These are phyloP conservation scores for Hypsizygus marmoreus DNA, from an alignment of 768 basidiomycete species.

Conservation along the genomic window DNA sequence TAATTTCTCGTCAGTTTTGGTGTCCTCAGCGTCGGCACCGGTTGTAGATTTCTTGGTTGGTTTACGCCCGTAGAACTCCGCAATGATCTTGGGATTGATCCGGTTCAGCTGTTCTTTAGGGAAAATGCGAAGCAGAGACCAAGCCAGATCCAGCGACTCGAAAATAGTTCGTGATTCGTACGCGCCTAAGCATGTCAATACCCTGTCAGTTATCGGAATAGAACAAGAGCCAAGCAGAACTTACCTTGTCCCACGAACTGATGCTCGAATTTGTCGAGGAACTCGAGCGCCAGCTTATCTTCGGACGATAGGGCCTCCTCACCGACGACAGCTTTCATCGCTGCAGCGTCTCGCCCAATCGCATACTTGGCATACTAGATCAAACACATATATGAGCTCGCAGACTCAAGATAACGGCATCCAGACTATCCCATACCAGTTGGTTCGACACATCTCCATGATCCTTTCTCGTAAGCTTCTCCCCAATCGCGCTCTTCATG, in stretches of 20 bases:
- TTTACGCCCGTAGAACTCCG: conserved; percentile 91
- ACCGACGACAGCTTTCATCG: conserved; percentile 99
- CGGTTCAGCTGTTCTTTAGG: conserved; percentile 98
- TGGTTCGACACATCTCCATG: conserved; percentile 99
- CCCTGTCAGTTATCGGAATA: conserved; percentile 14
- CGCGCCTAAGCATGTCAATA: conserved; percentile 60
- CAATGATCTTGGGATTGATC: conserved; percentile 95
- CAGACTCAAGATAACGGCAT: neutral
- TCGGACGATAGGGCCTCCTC: conserved; percentile 95
- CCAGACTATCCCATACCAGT: conserved; percentile 58
- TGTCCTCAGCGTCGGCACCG: conserved; percentile 48
- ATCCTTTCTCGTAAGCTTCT: conserved; percentile 95
- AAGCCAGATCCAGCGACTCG: conserved; percentile 95
- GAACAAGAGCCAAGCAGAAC: conserved; percentile 19
- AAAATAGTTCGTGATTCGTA: conserved; percentile 97
- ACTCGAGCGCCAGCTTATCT: conserved; percentile 96
- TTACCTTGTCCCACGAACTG: conserved; percentile 96
- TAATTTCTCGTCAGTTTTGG: conserved; percentile 49
- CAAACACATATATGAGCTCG: conserved; percentile 12
- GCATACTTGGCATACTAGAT: conserved; percentile 94
- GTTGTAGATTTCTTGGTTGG: conserved; percentile 61
- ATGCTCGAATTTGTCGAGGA: conserved; percentile 96
- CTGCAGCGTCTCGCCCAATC: conserved; percentile 93
- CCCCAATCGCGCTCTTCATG: conserved; percentile 99
- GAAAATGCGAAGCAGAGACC: conserved; percentile 96